These are phyloP conservation scores for Trypanosoma melophagium DNA, from an alignment of 208 protist genomes.

Conservation along the genomic window DNA sequence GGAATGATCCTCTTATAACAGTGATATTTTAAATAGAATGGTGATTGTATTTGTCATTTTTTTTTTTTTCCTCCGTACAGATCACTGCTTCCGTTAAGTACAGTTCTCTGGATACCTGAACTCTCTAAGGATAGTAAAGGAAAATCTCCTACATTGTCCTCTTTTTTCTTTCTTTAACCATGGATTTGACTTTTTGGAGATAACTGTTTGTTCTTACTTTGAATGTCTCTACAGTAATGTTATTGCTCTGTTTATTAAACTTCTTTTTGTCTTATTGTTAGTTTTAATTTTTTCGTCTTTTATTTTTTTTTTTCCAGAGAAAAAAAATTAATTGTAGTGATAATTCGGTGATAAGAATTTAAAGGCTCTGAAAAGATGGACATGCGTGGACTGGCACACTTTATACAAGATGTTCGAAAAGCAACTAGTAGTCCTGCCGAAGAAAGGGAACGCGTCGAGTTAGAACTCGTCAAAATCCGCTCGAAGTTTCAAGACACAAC, in stretches of 20 bases:
- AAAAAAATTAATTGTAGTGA: neutral
- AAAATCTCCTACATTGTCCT: too few species aligned
- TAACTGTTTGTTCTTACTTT: too few species aligned
- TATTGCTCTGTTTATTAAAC: slow-evolving; percentile 6
- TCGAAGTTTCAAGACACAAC: slow-evolving; percentile 93
- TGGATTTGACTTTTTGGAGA: too few species aligned
- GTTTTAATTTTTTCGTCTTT: slow-evolving; percentile 23
- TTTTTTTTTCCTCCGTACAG: slow-evolving; percentile 1
- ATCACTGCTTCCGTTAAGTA: neutral
- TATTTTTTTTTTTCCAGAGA: slow-evolving; percentile 8
- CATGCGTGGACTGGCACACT: slow-evolving; percentile 96
- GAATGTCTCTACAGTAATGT: neutral
- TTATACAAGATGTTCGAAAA: slow-evolving; percentile 95
- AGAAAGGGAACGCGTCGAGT: slow-evolving; percentile 95
- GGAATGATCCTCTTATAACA: neutral
- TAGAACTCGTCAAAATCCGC: slow-evolving; percentile 99
- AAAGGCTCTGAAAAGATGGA: slow-evolving; percentile 78
- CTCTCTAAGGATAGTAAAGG: too few species aligned
- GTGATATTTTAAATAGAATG: neutral
- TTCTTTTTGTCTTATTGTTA: neutral
- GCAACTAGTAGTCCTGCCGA: slow-evolving; percentile 91
- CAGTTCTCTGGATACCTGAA: too few species aligned
- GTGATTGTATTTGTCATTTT: neutral
- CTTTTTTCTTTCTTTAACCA: too few species aligned
- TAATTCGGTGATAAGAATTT: neutral